These are phyloP conservation scores for Paralagenidium karlingii DNA, from an alignment of 352 stramenopile species.

Conservation along the genomic window DNA sequence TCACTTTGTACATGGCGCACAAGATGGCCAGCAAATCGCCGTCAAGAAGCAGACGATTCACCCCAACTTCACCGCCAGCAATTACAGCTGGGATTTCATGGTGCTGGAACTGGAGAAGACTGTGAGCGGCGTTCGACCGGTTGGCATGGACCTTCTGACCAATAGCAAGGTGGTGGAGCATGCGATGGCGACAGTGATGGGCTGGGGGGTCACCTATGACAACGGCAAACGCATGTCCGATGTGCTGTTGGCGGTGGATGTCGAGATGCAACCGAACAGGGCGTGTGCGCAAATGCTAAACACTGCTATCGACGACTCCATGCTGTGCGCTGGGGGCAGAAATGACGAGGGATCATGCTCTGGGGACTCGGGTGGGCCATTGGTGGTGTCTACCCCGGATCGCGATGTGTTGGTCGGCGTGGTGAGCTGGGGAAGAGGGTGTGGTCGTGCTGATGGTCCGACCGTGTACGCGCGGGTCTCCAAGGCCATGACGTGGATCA, in stretches of 20 bases:
- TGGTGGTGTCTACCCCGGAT: slow-evolving; percentile 3
- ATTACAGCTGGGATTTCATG: slow-evolving; percentile 15
- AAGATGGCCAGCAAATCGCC: slow-evolving; percentile 1
- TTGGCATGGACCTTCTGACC: slow-evolving; percentile 8
- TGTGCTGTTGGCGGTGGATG: background rate
- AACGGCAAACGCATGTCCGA: background rate
- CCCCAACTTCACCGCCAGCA: slow-evolving; percentile 1
- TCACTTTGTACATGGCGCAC: slow-evolving; percentile 1
- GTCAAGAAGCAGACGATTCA: slow-evolving; percentile 2
- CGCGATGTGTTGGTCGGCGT: slow-evolving; percentile 30
- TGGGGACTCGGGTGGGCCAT: slow-evolving; percentile 13
- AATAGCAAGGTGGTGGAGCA: slow-evolving; percentile 31
- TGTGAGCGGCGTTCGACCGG: slow-evolving; percentile 1
- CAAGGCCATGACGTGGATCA: slow-evolving; percentile 3
- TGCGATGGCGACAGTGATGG: slow-evolving; percentile 5
- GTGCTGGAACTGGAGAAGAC: slow-evolving; percentile 11
- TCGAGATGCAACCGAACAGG: no score
- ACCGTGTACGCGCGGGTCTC: slow-evolving; percentile 42
- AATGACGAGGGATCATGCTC: slow-evolving; percentile 9
- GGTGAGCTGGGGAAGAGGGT: slow-evolving; percentile 47
- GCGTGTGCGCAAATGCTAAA: background rate
- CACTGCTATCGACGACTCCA: slow-evolving; percentile 4
- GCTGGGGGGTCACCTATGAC: slow-evolving; percentile 1
- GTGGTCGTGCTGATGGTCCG: slow-evolving; percentile 16
- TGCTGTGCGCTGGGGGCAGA: slow-evolving; percentile 7